phyloP scores from a whole-genome alignment of 148 eudicot genomes.

The Chenopodium berlandieri region DNA sequence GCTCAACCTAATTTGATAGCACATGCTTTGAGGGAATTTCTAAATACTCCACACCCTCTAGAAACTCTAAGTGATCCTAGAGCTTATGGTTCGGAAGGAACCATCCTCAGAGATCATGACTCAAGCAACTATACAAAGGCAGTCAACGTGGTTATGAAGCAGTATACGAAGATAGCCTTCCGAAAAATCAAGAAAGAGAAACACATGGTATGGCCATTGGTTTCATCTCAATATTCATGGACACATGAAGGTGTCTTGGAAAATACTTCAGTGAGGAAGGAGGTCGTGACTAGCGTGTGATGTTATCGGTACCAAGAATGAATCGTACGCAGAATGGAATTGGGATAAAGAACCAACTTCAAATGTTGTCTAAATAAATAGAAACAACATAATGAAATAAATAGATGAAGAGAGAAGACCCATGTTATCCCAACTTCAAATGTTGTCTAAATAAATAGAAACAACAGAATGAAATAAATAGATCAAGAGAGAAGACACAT shows the following conservation, averaged over 20 bases:
- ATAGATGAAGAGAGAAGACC: background rate
- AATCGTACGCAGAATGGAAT: background rate
- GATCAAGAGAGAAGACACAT: background rate
- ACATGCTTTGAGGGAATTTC: conserved; percentile 50
- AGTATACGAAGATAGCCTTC: conserved; percentile 35
- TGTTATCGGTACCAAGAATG: background rate
- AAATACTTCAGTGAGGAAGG: conserved; percentile 28
- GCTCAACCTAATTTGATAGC: conserved; percentile 29
- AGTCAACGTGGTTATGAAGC: conserved; percentile 51
- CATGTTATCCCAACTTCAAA: background rate
- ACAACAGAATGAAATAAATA: background rate
- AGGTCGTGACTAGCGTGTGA: conserved; percentile 42
- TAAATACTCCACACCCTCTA: conserved; percentile 74
- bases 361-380: background rate
- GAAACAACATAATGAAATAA: background rate
- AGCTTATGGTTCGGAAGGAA: conserved; percentile 81
- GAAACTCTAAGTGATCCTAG: conserved; percentile 65
- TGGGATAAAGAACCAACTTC: background rate
- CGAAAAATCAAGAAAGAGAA: conserved; percentile 43
- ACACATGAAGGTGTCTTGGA: conserved; percentile 32
- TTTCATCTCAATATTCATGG: conserved; percentile 54
- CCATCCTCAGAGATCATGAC: conserved; percentile 81
- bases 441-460: background rate
- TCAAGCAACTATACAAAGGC: conserved; percentile 82
- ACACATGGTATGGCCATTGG: conserved; percentile 52